Base-by-base conservation (phyloP, 352 stramenopile species). In the Phytophthora boehmeriae region DNA sequence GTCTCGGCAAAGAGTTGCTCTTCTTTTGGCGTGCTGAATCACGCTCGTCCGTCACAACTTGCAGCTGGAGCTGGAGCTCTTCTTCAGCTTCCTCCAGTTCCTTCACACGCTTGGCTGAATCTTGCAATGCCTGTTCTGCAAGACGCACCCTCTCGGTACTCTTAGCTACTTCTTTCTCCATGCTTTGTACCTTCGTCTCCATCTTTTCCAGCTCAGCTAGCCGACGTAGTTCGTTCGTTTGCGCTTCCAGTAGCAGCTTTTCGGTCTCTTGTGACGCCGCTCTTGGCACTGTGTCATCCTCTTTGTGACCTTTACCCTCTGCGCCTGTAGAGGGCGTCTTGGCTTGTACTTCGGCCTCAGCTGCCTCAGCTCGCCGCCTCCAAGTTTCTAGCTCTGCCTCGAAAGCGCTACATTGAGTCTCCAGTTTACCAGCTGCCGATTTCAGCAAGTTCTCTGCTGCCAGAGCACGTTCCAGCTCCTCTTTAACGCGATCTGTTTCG, bases 21-120 rank as follows among this genome's bases (percentile, higher is more conserved):
- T 70, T 95, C 86, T 95, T 95, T 28, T 87, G 75, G 9, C 86
- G 73, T 41, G 86, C 84, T 10, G 86, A 86, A 48, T 95, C 86
- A 1, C 86, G 79, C 44, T 95, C 86, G 54, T 95, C 86, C 0
- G 85, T 95, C 6, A 95, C 78, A 19, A 95, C 83, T 57, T 95
- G 86, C 8, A 93, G 22, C 53, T 95, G 86, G 8, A 93, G 54
- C 35, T 90, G 82, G 34, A 93, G 57, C 47, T 95, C 86, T 62
- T 95, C 86, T 46, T 95, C 84, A 0, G 66, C 71, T 25, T 95
- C 86, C 68, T 89, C 73, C 4, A 93, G 59, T 8, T 83, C 64
- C 3, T 68, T 59, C n/a, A 91, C 75, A 8, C 72, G 73, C n/a
- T 82, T 65, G 0, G 66, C 32, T 34, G 54, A 63, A 28, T 70